Conservation (phyloP, 352 stramenopile genomes). For the Phytophthora litchii region DNA sequence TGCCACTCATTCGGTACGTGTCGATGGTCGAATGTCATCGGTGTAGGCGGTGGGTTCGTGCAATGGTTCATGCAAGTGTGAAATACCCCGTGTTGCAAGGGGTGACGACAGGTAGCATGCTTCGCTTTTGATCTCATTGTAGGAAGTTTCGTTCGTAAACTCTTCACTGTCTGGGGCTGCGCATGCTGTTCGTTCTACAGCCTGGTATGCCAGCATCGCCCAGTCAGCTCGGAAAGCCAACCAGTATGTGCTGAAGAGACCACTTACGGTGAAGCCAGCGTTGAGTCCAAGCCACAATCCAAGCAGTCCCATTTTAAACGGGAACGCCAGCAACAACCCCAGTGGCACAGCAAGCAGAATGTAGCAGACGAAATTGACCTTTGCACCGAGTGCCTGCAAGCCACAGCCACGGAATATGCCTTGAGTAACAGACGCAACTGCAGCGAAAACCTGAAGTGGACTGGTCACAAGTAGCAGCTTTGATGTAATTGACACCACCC, state of each 20-base stretch:
- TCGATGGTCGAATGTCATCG: constrained; percentile 13
- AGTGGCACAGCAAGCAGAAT: constrained; percentile 82
- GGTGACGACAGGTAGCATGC: neutral
- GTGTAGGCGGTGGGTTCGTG: constrained; percentile 17
- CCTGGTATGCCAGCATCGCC: constrained; percentile 64
- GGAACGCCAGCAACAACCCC: constrained; percentile 73
- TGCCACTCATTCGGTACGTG: neutral
- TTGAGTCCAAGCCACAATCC: constrained; percentile 87
- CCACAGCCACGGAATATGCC: constrained; percentile 84
- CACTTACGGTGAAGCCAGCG: constrained; percentile 63
- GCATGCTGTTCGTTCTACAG: constrained; percentile 52
- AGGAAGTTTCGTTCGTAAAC: constrained; percentile 11
- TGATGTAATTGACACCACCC: constrained; percentile 58
- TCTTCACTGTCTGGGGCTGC: constrained; percentile 10
- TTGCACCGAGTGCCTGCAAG: constrained; percentile 79
- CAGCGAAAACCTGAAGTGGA: constrained; percentile 86
- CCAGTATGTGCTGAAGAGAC: constrained; percentile 75
- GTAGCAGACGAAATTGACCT: constrained; percentile 89
- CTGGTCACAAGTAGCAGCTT: constrained; percentile 71
- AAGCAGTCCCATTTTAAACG: constrained; percentile 60
- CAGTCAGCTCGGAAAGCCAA: constrained; percentile 72
- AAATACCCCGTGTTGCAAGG: constrained; percentile 2
- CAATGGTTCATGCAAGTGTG: constrained; percentile 18
- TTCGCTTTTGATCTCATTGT: constrained; percentile 7
- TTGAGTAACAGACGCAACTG: constrained; percentile 69